These are phyloP conservation scores for Vitis rupestris DNA, from an alignment of 164 flowering plant species.

Conservation along the genomic window DNA sequence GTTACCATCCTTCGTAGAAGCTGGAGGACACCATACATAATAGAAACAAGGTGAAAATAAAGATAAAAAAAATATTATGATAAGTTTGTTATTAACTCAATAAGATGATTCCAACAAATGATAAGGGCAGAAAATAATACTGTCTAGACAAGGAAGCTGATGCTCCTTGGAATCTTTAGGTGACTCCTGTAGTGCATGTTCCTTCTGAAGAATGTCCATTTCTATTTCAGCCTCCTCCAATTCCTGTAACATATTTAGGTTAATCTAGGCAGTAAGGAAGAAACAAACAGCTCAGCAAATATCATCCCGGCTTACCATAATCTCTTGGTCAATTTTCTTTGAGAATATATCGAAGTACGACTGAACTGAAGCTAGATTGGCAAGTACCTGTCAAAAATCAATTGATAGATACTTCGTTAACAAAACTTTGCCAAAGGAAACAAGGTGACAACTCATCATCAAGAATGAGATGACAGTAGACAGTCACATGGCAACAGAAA, in stretches of 20 bases:
- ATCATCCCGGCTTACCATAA: slow-evolving; percentile 40
- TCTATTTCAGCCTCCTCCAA: slow-evolving; percentile 89
- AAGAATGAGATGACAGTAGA: not conserved
- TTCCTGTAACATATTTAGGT: slow-evolving; percentile 42
- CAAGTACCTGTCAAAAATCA: slow-evolving; percentile 53
- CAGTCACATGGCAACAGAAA: not conserved
- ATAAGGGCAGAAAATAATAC: slow-evolving; percentile 26
- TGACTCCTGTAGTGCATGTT: slow-evolving; percentile 34
- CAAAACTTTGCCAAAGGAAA: not conserved
- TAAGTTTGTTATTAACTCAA: not conserved
- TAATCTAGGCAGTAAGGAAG: not conserved
- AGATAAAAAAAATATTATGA: not conserved
- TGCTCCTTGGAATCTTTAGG: slow-evolving; percentile 25
- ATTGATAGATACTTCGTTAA: not conserved
- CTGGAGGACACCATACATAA: slow-evolving; percentile 24
- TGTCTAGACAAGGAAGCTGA: slow-evolving; percentile 28
- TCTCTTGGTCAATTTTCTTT: slow-evolving; percentile 48
- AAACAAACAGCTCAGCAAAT: not conserved
- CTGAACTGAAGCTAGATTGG: slow-evolving; percentile 57
- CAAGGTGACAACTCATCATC: not conserved
- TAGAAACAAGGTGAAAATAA: not conserved
- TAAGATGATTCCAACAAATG: not conserved
- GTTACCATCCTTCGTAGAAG: slow-evolving; percentile 33
- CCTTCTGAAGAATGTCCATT: slow-evolving; percentile 65
- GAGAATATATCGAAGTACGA: slow-evolving; percentile 72